Evolutionary conservation across 2,329 filamentous ascomycete genomes (phyloP), one percentile per base, ranked within the genome.

Genomic region (Trichoderma koningiopsis): DNA sequence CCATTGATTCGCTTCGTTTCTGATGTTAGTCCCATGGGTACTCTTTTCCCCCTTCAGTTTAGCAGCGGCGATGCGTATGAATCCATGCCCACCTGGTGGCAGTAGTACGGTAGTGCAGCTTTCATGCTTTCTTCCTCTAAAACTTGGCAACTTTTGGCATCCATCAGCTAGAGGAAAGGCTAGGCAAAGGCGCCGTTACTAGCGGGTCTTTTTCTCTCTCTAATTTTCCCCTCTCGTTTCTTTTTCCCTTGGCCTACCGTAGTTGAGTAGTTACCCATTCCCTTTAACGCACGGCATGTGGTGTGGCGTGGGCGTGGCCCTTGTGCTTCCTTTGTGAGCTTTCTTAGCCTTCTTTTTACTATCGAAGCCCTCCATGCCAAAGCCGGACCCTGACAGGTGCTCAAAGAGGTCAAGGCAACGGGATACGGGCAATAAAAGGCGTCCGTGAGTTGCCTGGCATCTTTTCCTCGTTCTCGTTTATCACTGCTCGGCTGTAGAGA

Each of bases 171-270:
- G 52, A 55, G 27, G 6, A 16, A 24, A 11, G 33, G 33, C 56
- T 58, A 58, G 33, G 2, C 40, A 43, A 35, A 62, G 40, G 59
- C 59, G 59, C 59, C 59, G 59, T 62, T 62, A 49, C 31, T 62
- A 62, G 59, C 31, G 40, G 40, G 40, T 19, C 52, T 27, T 27
- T 27, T 27, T 29, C 16, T 53, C 11, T 27, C 22, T 52, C 24
- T 29, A 7, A 53, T 53, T 29, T 53, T 52, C 13, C 8, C 5
- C 10, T 3, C 13, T 52, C 2, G 1, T 16, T 19, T n/a, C 6
- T 8, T 3, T 16, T 13, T 43, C 5, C 8, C 19, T 22, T 47
- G n/a, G 43, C 43, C n/a, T 22, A 19, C 8, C 6, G 40, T 37
- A 40, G 27, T 4, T 27, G 27, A 27, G 27, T 43, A 33, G 31